phyloP scores from a whole-genome alignment of 208 protist species.

The Trichomonas gallinae region DNA sequence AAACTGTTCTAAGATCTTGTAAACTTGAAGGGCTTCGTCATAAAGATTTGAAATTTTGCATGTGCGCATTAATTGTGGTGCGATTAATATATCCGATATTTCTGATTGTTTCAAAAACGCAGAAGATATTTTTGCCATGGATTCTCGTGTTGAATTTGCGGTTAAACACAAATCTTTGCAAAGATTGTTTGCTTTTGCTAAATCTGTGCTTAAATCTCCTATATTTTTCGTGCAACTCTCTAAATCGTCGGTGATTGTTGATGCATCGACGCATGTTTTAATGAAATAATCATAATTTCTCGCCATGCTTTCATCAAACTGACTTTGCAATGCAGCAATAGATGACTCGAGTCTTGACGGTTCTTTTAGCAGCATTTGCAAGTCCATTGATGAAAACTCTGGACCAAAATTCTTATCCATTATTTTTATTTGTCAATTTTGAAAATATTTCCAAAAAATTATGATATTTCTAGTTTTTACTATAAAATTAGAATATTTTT shows the following conservation, averaged over 20 bases:
- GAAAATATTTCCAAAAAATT: too few relatives aligned
- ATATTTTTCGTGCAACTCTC: not conserved
- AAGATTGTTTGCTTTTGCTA: not conserved
- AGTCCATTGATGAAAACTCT: not conserved
- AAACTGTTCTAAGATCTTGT: not conserved
- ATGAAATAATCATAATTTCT: slow-evolving; percentile 17
- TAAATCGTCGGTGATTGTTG: slow-evolving; percentile 13
- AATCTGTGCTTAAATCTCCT: not conserved
- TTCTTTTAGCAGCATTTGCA: not conserved
- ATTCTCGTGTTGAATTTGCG: not conserved
- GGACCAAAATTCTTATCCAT: not conserved
- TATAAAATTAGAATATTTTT: too few relatives aligned
- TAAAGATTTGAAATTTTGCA: not conserved
- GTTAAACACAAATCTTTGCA: not conserved
- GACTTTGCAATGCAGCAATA: not conserved
- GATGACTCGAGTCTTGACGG: not conserved
- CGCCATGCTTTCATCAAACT: slow-evolving; percentile 13
- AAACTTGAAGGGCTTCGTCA: slow-evolving; percentile 20
- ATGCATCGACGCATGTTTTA: not conserved
- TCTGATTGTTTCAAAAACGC: not conserved
- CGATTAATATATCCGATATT: not conserved
- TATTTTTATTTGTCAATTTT: not conserved
- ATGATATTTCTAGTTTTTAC: too few relatives aligned
- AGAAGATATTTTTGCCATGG: not conserved
- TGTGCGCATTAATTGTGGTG: not conserved